Conservation (phyloP, 192 early-diverging fungal genomes). For the Ambispora gerdemannii region DNA sequence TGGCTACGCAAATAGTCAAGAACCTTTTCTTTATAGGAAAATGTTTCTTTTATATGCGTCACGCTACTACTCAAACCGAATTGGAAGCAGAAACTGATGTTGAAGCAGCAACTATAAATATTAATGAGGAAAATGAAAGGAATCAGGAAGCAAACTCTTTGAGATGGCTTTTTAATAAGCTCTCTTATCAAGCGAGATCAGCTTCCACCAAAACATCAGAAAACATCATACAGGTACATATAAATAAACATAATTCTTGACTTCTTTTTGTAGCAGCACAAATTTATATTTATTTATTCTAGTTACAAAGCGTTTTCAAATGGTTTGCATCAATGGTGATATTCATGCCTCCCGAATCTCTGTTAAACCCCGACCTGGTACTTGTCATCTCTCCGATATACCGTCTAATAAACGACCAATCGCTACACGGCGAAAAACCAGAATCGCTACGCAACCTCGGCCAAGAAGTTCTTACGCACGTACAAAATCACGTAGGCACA, state of each 20-base stretch:
- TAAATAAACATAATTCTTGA: not conserved
- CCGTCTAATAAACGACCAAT: conserved; percentile 73
- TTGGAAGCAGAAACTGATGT: conserved; percentile 37
- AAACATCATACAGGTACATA: conserved; percentile 40
- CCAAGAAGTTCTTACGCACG: conserved; percentile 71
- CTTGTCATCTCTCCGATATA: conserved; percentile 77
- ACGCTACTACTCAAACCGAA: conserved; percentile 22
- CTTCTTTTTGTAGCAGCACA: conserved; percentile 57
- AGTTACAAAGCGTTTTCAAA: conserved; percentile 83
- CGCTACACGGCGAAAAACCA: conserved; percentile 61
- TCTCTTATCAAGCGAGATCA: conserved; percentile 64
- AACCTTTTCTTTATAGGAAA: conserved; percentile 91
- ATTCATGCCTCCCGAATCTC: conserved; percentile 54
- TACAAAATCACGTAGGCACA: conserved; percentile 74
- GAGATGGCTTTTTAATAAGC: conserved; percentile 56
- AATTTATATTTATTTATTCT: conserved; percentile 26
- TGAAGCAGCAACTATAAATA: conserved; percentile 29
- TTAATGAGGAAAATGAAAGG: conserved; percentile 43
- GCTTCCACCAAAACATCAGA: conserved; percentile 44
- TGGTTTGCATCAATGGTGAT: conserved; percentile 86
- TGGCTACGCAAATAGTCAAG: conserved; percentile 87
- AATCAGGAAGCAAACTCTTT: conserved; percentile 45
- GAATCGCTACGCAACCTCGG: conserved; percentile 74
- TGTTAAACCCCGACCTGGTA: conserved; percentile 58
- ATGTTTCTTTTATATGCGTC: conserved; percentile 52